phyloP scores from a whole-genome alignment of 163 green algal species.

The Volvox carteri region DNA sequence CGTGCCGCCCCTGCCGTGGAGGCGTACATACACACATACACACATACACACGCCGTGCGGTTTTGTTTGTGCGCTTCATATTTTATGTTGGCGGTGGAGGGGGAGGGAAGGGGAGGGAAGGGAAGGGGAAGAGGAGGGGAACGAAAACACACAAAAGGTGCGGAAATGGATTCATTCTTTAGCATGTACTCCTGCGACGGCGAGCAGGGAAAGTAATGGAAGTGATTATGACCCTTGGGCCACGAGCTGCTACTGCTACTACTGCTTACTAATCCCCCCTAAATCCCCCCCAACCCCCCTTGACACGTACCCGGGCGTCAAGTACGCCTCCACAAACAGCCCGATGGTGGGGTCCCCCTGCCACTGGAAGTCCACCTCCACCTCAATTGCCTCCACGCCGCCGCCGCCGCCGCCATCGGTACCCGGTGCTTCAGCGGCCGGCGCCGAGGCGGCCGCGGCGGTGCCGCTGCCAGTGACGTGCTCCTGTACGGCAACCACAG shows the following conservation, averaged over 20 bases:
- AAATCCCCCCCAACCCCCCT: background rate
- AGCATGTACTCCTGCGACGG: no score
- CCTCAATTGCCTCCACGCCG: constrained; percentile 36
- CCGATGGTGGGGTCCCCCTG: constrained; percentile 22
- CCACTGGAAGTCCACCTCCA: constrained; percentile 55
- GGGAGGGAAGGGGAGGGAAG: no score
- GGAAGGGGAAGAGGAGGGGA: no score
- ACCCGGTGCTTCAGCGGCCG: background rate
- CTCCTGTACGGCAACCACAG: constrained; percentile 13
- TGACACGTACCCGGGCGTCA: constrained; percentile 21
- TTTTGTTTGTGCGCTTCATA: no score
- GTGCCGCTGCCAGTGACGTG: background rate
- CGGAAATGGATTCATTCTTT: no score
- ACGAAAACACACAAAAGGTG: no score
- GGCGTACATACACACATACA: no score
- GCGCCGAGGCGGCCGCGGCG: background rate
- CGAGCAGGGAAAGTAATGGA: no score
- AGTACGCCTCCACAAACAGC: constrained; percentile 40
- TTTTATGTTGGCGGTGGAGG: no score
- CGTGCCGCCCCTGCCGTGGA: constrained; percentile 11
- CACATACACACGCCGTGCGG: no score
- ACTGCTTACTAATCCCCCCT: background rate
- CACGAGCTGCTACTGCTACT: no score
- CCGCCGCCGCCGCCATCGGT: background rate
- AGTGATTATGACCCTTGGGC: no score